These are phyloP conservation scores for Zelonia costaricensis DNA, from an alignment of 208 protist species.

Conservation along the genomic window DNA sequence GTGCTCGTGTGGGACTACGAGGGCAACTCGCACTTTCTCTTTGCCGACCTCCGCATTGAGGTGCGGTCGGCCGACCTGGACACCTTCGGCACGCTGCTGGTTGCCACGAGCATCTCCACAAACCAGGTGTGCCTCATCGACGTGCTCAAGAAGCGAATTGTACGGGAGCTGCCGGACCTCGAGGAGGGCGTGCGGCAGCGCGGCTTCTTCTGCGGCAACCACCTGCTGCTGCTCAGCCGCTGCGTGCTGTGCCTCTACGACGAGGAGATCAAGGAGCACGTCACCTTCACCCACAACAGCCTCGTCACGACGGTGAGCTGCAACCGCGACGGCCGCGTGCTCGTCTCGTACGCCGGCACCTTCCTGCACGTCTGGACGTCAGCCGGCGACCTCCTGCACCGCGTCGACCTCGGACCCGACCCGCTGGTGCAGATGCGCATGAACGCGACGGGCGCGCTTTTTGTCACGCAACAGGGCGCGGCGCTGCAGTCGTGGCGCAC, in stretches of 20 bases:
- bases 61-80: conserved; percentile 37
- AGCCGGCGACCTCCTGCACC: conserved; percentile 65
- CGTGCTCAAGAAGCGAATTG: conserved; percentile 58
- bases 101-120: conserved; percentile 36
- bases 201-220: conserved; percentile 65
- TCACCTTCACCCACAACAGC: conserved; percentile 58
- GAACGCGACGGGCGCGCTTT: conserved; percentile 49
- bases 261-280: conserved; percentile 22
- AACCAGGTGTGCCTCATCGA: conserved; percentile 60
- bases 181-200: conserved; percentile 36
- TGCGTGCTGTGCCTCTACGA: conserved; percentile 58
- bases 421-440: conserved; percentile 63
- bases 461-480: conserved; percentile 57
- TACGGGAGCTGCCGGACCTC: conserved; percentile 47
- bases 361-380: conserved; percentile 75
- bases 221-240: conserved; percentile 45
- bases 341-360: conserved; percentile 61
- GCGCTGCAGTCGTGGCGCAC: conserved; percentile 67
- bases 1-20: conserved; percentile 81
- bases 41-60: conserved; percentile 43
- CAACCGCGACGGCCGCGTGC: conserved; percentile 59
- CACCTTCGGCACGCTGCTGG: conserved; percentile 50
- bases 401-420: conserved; percentile 48
- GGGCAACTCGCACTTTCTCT: conserved; percentile 47
- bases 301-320: conserved; percentile 50